These are phyloP conservation scores for Cubamyces lactineus DNA, from an alignment of 768 basidiomycete genomes.

Conservation along the genomic window DNA sequence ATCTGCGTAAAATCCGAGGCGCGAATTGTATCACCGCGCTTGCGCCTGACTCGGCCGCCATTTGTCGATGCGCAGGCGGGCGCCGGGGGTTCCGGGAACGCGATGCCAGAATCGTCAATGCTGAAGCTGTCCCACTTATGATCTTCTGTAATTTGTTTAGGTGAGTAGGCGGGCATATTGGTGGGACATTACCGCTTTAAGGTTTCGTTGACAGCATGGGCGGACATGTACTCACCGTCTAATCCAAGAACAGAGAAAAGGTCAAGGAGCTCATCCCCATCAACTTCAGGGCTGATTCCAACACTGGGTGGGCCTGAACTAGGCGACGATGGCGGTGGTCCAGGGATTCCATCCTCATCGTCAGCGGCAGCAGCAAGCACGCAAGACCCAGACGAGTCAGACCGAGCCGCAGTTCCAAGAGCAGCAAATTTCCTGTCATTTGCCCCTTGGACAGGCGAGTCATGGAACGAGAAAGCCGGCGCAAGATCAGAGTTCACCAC, in stretches of 20 bases:
- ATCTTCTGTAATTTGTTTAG: conserved; percentile 5
- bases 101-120: conserved; percentile 23
- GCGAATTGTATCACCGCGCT: conserved; percentile 55
- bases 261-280: conserved; percentile 27
- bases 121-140: conserved; percentile 9
- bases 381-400: conserved; percentile 11
- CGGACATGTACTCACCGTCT: conserved; percentile 26
- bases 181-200: too few relatives aligned
- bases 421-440: background rate
- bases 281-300: conserved; percentile 5
- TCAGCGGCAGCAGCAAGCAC: background rate
- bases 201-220: background rate
- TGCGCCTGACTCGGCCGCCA: conserved; percentile 15
- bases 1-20: conserved; percentile 45
- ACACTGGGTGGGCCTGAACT: background rate
- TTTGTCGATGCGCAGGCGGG: background rate
- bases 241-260: conserved; percentile 30
- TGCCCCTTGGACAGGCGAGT: background rate
- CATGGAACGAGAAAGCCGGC: conserved; percentile 17
- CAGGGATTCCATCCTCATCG: background rate
- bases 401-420: background rate
- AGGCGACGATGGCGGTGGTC: conserved; percentile 17
- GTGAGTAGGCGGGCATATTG: background rate
- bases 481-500: conserved; percentile 11
- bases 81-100: background rate